A percentile compares a stretch with the other conserved stretches of the same genome.
phyloP scores from a whole-genome alignment of 805 yeast species.

The Nakazawaea molendinolei region DNA sequence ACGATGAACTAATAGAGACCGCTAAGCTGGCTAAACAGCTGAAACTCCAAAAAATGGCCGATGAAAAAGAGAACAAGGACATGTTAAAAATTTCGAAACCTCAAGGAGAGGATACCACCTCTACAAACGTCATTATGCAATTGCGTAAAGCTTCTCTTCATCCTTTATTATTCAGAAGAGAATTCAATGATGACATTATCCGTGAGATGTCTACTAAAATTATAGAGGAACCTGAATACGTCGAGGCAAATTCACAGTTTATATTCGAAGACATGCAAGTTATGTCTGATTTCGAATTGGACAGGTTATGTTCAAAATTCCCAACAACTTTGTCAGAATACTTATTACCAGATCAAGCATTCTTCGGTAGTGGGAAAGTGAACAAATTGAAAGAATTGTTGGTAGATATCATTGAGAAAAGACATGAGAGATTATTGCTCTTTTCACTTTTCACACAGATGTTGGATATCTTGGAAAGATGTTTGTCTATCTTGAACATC shows the following conservation, averaged over 20 bases:
- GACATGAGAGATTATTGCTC: conserved; percentile 65
- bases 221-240: conserved; percentile 73
- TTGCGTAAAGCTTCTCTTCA: conserved; percentile 90
- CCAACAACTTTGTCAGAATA: conserved; percentile 54
- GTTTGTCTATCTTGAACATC: conserved; percentile 55
- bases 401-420: conserved; percentile 44
- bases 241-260: conserved; percentile 65
- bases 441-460: conserved; percentile 93
- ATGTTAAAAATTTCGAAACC: not conserved
- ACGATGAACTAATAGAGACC: conserved; percentile 47
- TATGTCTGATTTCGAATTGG: conserved; percentile 88
- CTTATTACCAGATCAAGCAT: conserved; percentile 44
- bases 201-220: conserved; percentile 69
- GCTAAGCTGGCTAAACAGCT: conserved; percentile 29
- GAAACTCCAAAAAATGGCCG: conserved; percentile 1
- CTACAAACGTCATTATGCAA: conserved; percentile 76
- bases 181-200: conserved; percentile 51
- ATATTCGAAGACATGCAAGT: conserved; percentile 92
- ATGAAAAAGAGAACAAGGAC: not conserved
- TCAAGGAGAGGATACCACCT: conserved; percentile 30
- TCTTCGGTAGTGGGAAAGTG: conserved; percentile 71
- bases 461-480: conserved; percentile 78
- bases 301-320: conserved; percentile 65
- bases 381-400: conserved; percentile 48
- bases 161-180: conserved; percentile 73